Base-by-base conservation (phyloP, 352 stramenopile species). In the Phytophthora macrochlamydospora region DNA sequence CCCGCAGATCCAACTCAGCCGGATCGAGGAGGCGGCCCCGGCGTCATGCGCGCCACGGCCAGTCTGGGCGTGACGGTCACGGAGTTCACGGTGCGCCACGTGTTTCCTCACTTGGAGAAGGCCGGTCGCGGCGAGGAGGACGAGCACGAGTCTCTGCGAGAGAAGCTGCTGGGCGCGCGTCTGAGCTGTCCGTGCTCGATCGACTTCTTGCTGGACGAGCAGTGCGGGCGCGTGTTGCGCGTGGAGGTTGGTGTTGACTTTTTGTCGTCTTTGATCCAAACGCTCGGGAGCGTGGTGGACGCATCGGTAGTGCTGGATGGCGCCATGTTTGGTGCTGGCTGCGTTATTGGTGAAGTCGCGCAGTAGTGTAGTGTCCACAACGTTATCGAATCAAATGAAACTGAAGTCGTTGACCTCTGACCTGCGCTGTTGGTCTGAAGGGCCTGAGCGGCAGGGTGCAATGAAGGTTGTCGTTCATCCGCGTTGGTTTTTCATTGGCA, bases 11-110 rank as follows among this genome's bases (percentile, higher is more conserved):
- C 14, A 57, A 37, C 30, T 64, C 4, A 11, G 45, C n/a, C 57
- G 48, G 7, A 35, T 64, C n/a, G 57, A 64, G 48, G 6, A 18
- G 28, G 14, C 18, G 29, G 35, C 48, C 7, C 14, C 24, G 3
- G 38, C 1, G 35, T 64, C 33, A 64, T 51, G 57, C 28, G 32
- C 7, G 48, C 57, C 14, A 44, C 24, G 7, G 57, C 48, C 4
- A 51, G 4, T 9, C 28, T 64, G 5, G 57, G 35, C 11, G 48
- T 64, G 46, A 64, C 48, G 5, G 48, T 64, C 13, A 52, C 57
- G 30, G 48, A 64, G 29, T 35, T 56, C 5, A 52, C 57, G 38
- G 29, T 64, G 46, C 57, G 28, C 5, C 28, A 56, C 45, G 28
- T 62, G 2, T 55, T 62, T 3, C 45, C 45, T 29, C n/a, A 61